Base-by-base conservation (phyloP, 495 filamentous ascomycete species). In the Tetracladium setigerum region DNA sequence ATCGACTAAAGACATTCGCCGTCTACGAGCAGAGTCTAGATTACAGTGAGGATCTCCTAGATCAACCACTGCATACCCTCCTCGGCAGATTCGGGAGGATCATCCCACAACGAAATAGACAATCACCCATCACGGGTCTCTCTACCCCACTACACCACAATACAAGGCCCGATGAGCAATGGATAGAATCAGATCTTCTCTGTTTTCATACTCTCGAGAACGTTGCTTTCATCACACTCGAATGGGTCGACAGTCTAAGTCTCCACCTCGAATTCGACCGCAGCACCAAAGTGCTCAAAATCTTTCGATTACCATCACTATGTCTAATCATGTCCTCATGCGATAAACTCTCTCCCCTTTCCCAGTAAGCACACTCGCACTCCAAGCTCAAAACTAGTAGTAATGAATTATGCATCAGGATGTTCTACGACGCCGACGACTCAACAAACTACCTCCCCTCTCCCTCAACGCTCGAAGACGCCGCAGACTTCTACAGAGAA, bases 181-280 rank as follows among this genome's bases (percentile, higher is more conserved):
- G 14, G 40, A 43, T 50, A 9, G 47, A 50, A 24, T 10, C 44
- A 3, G 30, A 39, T 6, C 16, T 35, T n/a, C 24, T 51, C 5
- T 34, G 32, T 35, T 51, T 31, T 22, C 49, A 31, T 11, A 45
- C 33, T n/a, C 27, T 51, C 24, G 18, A 19, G 24, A 24, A 27
- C n/a, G 33, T 30, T 13, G 39, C 40, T 13, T n/a, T 16, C 16
- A 41, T 53, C 22, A 44, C 39, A 13, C 43, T 53, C 34, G 38
- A 44, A 16, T 49, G 44, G 50, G 50, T 53, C 1, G 50, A 53
- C 22, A 44, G 50, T 34, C 14, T 53, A 16, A 49, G 44, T 45
- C 39, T 53, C 0, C 50, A 53, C 34, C 30, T 53, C 15, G 50
- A 53, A 19, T 53, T 48, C 27, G 45, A 49, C 22, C 11, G 27